A percentile compares a stretch with the other conserved stretches of the same genome.
phyloP scores from a whole-genome alignment of 2,329 filamentous ascomycete species.

The Akanthomyces lecanii region DNA sequence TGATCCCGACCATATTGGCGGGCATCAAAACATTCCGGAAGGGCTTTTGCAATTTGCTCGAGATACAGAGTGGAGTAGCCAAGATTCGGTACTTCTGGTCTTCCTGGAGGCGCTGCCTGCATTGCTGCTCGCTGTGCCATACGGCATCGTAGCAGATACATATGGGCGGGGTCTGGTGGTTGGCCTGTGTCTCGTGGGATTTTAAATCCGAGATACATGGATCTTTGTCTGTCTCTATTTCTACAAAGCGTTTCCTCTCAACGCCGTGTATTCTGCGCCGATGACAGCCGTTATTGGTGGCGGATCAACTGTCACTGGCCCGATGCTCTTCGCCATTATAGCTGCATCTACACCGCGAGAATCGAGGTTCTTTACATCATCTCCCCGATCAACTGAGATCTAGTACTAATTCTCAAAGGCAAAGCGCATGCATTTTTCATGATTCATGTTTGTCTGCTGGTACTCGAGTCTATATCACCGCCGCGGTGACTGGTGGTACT shows the following conservation, averaged over 20 bases:
- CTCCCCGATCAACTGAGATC: too few species aligned
- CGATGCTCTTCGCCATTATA: slow-evolving; percentile 3
- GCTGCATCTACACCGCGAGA: background rate
- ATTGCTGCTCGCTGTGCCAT: background rate
- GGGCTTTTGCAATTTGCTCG: background rate
- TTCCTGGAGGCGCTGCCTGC: background rate
- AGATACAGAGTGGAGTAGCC: background rate
- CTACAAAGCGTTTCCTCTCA: background rate
- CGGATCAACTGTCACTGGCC: background rate
- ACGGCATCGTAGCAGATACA: slow-evolving; percentile 1
- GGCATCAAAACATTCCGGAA: background rate
- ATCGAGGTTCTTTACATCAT: background rate
- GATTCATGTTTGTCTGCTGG: background rate
- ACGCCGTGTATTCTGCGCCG: background rate
- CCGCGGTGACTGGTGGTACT: background rate
- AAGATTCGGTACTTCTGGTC: background rate
- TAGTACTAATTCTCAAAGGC: too few species aligned
- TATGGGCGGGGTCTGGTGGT: slow-evolving; percentile 2
- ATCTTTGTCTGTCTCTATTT: background rate
- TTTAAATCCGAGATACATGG: background rate
- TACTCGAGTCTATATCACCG: background rate
- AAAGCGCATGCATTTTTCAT: slow-evolving; percentile 1
- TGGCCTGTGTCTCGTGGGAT: background rate
- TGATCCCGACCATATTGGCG: background rate
- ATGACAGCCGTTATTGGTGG: background rate